These are phyloP conservation scores for Schizopora paradoxa DNA, from an alignment of 1,284 basidiomycete genomes.

Conservation along the genomic window DNA sequence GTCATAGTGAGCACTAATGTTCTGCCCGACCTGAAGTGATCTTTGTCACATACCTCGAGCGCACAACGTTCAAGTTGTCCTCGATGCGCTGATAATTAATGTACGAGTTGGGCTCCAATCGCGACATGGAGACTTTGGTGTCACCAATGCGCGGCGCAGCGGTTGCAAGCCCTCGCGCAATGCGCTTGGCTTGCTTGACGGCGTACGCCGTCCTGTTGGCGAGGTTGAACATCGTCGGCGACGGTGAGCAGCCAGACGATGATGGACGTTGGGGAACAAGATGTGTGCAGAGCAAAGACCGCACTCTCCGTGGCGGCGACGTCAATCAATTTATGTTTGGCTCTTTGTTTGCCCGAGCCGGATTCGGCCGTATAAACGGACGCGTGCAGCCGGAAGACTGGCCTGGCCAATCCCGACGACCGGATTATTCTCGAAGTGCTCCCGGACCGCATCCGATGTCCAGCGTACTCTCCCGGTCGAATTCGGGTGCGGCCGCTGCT, in stretches of 20 bases:
- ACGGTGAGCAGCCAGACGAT: conserved; percentile 28
- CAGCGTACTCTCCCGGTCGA: too few relatives aligned
- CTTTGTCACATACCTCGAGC: conserved; percentile 56
- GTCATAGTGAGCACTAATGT: conserved; percentile 10
- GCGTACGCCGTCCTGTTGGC: conserved; percentile 54
- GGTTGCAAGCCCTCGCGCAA: conserved; percentile 75
- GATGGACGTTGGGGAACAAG: conserved; percentile 17
- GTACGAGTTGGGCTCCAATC: conserved; percentile 80
- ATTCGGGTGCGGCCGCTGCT: too few relatives aligned
- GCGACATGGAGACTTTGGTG: conserved; percentile 90
- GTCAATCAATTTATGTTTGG: too few relatives aligned
- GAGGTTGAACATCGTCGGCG: conserved; percentile 62
- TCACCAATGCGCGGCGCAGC: conserved; percentile 79
- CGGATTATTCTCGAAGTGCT: too few relatives aligned
- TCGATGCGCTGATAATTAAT: conserved; percentile 99
- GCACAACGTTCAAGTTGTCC: conserved; percentile 86
- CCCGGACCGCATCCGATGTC: too few relatives aligned
- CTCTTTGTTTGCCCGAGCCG: too few relatives aligned
- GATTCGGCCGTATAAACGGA: too few relatives aligned
- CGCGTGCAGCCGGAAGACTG: too few relatives aligned
- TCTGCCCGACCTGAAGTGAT: conserved; percentile 1
- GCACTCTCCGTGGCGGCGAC: too few relatives aligned
- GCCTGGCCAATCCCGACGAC: too few relatives aligned
- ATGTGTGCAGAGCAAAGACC: not conserved
- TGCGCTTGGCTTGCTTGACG: conserved; percentile 51